Evolutionary conservation across 2,329 filamentous ascomycete genomes (phyloP), one percentile per base, ranked within the genome.

Genomic region (Penicillium sp.): DNA sequence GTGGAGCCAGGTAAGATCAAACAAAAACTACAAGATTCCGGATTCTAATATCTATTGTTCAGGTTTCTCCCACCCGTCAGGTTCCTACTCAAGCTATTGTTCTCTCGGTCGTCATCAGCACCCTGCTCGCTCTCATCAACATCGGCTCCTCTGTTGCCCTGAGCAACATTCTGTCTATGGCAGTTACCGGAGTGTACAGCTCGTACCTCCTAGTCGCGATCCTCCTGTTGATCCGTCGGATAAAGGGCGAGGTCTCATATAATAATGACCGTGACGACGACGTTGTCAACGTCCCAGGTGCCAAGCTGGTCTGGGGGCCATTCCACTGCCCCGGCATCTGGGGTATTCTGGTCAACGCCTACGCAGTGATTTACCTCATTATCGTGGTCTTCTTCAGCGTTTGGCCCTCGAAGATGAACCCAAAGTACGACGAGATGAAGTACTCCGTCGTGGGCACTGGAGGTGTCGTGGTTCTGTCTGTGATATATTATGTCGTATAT

Each of bases 381-480:
- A 62, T 71, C 29, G 61, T 69, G 3, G 66, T 72, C 37, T 60
- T 74, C 40, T 72, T 74, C 47, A 61, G 62, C 30, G 73, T 73
- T 44, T 75, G 73, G 54, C 74, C 74, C 0, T 49, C 44, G 0
- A 16, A 48, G 2, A 54, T 64, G 23, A 45, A 56, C 1, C 64
- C 70, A 1, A 64, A 56, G 2, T 50, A 61, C 1, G 48, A 48
- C 10, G 65, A 61, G 2, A 74, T 75, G 63, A 76, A 77, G 51
- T 76, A 47, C 8, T 55, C 51, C 29, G 51, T 64, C 10, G 59
- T 72, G 13, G 65, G 73, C 25, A 71, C 71, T 13, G 44, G 54
- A 15, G 60, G 60, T 2, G 60, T 61, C 8, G 57, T 71, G 39
- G 20, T 66, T 5, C 61, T 71, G 40, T 60, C 64, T 2, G 43